Evolutionary conservation across 768 basidiomycete species (phyloP).

Genomic region (Mycena capillaripes): DNA sequence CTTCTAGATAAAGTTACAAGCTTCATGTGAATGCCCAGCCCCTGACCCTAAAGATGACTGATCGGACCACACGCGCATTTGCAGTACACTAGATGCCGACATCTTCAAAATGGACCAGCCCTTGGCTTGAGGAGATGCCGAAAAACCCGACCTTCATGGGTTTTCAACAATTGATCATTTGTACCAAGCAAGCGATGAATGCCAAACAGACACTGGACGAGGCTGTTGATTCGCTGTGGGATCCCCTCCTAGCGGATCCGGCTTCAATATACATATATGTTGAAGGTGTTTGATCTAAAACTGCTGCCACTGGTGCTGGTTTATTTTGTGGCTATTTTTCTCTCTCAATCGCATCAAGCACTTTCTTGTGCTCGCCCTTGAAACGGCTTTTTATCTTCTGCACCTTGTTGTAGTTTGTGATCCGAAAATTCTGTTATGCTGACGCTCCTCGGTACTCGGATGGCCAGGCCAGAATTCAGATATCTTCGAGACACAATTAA

Average conservation of each 20-base stretch:
- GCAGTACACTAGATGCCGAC: not conserved
- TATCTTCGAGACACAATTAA: not conserved
- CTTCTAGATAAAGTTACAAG: not conserved
- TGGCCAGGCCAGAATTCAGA: not conserved
- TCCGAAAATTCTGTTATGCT: not conserved
- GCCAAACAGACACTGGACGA: not conserved
- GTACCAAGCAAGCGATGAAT: not conserved
- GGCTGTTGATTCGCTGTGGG: not conserved
- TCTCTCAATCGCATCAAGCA: not conserved
- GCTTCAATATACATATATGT: not conserved
- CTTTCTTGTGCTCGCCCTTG: not conserved
- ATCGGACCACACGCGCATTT: not conserved
- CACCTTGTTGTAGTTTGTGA: not conserved
- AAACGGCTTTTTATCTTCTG: not conserved
- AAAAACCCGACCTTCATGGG: not conserved
- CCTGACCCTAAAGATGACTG: not conserved
- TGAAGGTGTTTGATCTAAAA: not conserved
- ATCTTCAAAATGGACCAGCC: not conserved
- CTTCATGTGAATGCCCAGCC: not conserved
- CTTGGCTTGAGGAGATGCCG: not conserved
- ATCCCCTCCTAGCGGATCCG: not conserved
- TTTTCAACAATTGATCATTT: not conserved
- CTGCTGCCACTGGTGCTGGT: not conserved
- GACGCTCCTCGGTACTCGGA: not conserved
- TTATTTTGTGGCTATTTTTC: not conserved